A percentile compares a stretch with the other conserved stretches of the same genome.
These are phyloP conservation scores for Tetramitus jugosus DNA, from an alignment of 208 protist genomes.

Conservation along the genomic window DNA sequence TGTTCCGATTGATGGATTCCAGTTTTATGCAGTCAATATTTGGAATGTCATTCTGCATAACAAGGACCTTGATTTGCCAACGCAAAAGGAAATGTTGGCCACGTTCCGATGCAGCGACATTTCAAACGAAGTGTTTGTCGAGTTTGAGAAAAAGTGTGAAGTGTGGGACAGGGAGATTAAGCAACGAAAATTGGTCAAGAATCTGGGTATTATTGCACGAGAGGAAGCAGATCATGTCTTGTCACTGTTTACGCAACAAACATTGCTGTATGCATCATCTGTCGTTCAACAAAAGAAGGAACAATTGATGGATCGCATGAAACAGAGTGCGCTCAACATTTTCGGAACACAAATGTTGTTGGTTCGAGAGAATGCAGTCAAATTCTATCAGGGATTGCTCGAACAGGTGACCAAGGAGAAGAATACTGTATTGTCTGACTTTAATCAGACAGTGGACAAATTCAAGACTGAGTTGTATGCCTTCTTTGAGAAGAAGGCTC, in stretches of 20 bases:
- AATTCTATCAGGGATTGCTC: neutral
- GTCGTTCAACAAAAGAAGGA: neutral
- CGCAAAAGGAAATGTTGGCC: slow-evolving; percentile 89
- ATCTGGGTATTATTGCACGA: neutral
- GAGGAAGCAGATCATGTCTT: neutral
- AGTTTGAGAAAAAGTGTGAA: slow-evolving; percentile 39
- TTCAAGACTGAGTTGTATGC: neutral
- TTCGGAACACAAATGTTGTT: neutral
- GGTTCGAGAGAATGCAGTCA: neutral
- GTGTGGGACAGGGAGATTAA: neutral
- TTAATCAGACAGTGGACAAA: neutral
- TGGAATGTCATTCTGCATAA: slow-evolving; percentile 82
- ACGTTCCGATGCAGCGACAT: slow-evolving; percentile 81
- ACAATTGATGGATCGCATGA: neutral
- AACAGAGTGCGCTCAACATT: neutral
- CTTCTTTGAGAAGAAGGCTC: neutral
- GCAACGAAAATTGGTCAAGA: neutral
- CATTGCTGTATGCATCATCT: neutral
- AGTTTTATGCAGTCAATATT: slow-evolving; percentile 65
- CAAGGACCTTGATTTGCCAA: slow-evolving; percentile 90
- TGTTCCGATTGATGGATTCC: slow-evolving; percentile 45
- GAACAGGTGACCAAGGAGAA: neutral
- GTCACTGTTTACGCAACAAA: too few relatives aligned
- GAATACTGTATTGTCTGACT: neutral
- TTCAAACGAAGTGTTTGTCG: slow-evolving; percentile 44